Evolutionary conservation across 2,329 filamentous ascomycete genomes (phyloP).

Genomic region (Xylaria polymorpha): DNA sequence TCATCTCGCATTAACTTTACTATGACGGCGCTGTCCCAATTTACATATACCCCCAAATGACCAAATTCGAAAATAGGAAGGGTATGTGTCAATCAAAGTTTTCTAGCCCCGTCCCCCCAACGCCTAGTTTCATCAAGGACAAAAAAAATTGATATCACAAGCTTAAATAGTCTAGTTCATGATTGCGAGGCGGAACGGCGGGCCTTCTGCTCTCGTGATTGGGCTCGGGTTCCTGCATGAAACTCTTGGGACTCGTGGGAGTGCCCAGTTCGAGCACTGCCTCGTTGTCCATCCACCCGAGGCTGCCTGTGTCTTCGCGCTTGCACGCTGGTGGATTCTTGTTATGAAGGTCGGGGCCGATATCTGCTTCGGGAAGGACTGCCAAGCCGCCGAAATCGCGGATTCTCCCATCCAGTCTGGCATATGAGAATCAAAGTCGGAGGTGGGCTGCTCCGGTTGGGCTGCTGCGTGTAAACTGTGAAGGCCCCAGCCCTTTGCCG

Average conservation of each 20-base stretch:
- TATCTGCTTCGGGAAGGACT: not conserved
- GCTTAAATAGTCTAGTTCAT: slow-evolving; percentile 38
- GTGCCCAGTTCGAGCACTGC: not conserved
- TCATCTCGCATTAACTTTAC: slow-evolving; percentile 5
- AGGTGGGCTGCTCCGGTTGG: slow-evolving; percentile 9
- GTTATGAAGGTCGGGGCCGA: not conserved
- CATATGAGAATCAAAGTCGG: slow-evolving; percentile 32
- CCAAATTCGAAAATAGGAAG: slow-evolving; percentile 4
- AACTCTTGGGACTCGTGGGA: slow-evolving; percentile 12
- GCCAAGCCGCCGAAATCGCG: slow-evolving; percentile 5
- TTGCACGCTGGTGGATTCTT: slow-evolving; percentile 18
- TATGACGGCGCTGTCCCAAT: not conserved
- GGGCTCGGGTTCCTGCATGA: slow-evolving; percentile 8
- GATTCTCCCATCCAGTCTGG: slow-evolving; percentile 33
- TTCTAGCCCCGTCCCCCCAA: not conserved
- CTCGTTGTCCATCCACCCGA: slow-evolving; percentile 31
- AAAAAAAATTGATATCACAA: slow-evolving; percentile 24
- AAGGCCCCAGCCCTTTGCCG: slow-evolving; percentile 39
- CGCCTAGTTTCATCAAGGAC: not conserved
- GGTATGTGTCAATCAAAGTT: slow-evolving; percentile 11
- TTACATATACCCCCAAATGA: slow-evolving; percentile 9
- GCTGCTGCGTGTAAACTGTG: slow-evolving; percentile 37
- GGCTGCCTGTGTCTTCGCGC: slow-evolving; percentile 15
- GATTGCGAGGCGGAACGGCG: slow-evolving; percentile 20
- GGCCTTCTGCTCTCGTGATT: not conserved